These are phyloP conservation scores for Kodamaea neixiangensis DNA, from an alignment of 805 yeast genomes.

Conservation along the genomic window DNA sequence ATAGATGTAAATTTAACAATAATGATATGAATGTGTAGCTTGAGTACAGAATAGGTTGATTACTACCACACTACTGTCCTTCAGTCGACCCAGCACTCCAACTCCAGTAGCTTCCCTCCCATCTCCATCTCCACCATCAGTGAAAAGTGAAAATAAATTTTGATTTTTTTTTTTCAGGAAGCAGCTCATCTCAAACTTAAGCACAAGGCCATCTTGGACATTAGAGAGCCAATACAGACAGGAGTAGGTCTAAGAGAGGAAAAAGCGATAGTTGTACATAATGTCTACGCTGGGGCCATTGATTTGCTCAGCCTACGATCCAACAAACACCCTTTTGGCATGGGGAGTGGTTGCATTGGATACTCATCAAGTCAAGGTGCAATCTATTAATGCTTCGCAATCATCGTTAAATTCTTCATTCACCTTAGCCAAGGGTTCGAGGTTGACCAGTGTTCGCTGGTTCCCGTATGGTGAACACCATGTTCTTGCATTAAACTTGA, in stretches of 20 bases:
- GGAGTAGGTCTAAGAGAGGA: neutral
- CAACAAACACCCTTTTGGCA: constrained; percentile 62
- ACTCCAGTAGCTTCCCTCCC: no score
- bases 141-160: neutral
- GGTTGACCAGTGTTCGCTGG: constrained; percentile 58
- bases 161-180: neutral
- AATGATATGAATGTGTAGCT: neutral
- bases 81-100: no score
- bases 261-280: neutral
- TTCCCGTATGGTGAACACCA: constrained; percentile 40
- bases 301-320: constrained; percentile 56
- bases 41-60: no score
- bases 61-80: no score
- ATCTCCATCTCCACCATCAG: neutral
- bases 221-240: neutral
- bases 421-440: constrained; percentile 52
- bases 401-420: constrained; percentile 49
- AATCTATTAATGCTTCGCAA: constrained; percentile 47
- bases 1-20: neutral
- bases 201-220: neutral
- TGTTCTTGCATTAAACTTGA: constrained; percentile 61
- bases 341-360: constrained; percentile 69
- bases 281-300: constrained; percentile 25
- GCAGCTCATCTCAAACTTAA: constrained; percentile 9
- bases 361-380: constrained; percentile 67